Evolutionary conservation across 2,329 filamentous ascomycete genomes (phyloP), one percentile per base, ranked within the genome.

Genomic region (Microcyclosporella mali): DNA sequence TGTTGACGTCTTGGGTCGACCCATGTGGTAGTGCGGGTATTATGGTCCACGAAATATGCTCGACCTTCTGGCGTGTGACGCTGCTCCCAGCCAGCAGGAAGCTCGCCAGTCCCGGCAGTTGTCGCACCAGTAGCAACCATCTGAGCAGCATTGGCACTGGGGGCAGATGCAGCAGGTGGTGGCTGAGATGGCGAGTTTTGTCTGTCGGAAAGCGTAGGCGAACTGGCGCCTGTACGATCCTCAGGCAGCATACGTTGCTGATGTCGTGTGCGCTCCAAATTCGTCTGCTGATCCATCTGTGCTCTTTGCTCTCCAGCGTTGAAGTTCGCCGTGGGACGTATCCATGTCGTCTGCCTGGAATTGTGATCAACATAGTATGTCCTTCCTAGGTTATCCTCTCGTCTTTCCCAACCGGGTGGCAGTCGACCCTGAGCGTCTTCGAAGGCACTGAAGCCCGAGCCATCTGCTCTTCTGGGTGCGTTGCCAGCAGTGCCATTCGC

Each of bases 281-380:
- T 87, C 31, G 90, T 95, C 50, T 89, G 88, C 18, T 88, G 87
- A 62, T 95, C 89, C 64, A 90, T 78, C 54, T 88, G 85, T 51
- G 74, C 83, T 47, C 88, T 79, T 56, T 85, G 81, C 49, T 89
- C 83, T 37, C 80, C 81, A 34, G 84, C 81, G 47, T 83, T 89
- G 58, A 83, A 84, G 47, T 82, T 82, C 30, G 77, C 75, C n/a
- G 87, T 85, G 6, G 92, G 92, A 46, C 92, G 77, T 56, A 86
- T 90, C 92, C 92, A 98, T 56, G 90, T 97, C 1, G 92, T 98
- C 42, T 92, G 90, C 57, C 92, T 78, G 6, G 89, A 95, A 65
- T 97, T 97, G 65, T 97, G 92, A 61, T 98, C 92, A 40, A 98
- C 92, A 63, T 97, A 98, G 64, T 98, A 98, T 16, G 90, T 97